Evolutionary conservation across 345 rosid genomes (phyloP), one percentile per base, ranked within the genome.

Genomic region (Eucalyptus polyanthemos): DNA sequence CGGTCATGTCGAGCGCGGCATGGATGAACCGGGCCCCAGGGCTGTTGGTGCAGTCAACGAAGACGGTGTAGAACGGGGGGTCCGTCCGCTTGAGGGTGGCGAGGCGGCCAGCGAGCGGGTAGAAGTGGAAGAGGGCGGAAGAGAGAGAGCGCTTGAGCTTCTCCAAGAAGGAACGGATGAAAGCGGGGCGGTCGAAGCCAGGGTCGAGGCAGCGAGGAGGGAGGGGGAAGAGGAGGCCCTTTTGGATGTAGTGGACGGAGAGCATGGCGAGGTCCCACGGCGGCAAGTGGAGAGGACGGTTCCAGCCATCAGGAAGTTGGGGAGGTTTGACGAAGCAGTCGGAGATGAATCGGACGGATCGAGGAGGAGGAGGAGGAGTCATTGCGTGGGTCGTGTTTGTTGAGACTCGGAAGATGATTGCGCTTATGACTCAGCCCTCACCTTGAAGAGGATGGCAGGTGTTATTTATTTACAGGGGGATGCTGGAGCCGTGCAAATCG

Each of bases 231-330:
- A 93, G 95, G 67, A 94, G 97, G 80, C 94, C 97, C 88, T 90
- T 95, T 87, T 95, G 97, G 91, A 96, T 95, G 90, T 96, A 95
- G 0, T 95, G 95, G 14, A 91, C 92, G 29, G 98, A 92, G 21
- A 97, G 90, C 98, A 97, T 94, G 10, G 89, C 91, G 11, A 94
- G 94, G 92, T 97, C 99, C 98, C 97, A 96, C 58, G 97, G 93
- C 3, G 95, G 87, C 89, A 97, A 86, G 90, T 95, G 89, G 76
- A 60, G 90, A 8, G 98, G 97, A 47, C 91, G 89, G 67, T 90
- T 91, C 94, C 37, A 94, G 91, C 17, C 58, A 53, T 53, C 24
- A 3, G 91, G 50, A 51, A 88, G 45, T 29, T 60, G 65, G 34
- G 91, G 87, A 27, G 99, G 98, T 89, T 92, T 91, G 8, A 97